These are phyloP conservation scores for Leishmania tropica DNA, from an alignment of 208 protist species.

Conservation along the genomic window DNA sequence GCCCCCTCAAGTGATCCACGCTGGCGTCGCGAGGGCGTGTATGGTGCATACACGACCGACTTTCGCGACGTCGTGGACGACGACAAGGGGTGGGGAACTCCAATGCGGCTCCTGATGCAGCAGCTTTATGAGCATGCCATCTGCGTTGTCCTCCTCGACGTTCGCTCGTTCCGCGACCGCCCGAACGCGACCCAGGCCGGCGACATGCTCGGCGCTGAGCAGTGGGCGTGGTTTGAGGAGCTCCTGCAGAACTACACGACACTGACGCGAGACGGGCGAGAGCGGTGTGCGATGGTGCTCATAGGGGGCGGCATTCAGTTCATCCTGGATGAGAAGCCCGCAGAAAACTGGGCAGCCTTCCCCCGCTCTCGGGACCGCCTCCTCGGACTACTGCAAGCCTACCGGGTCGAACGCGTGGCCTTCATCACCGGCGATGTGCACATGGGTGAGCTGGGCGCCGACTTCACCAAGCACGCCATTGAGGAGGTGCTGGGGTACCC, in stretches of 20 bases:
- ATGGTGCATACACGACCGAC: constrained; percentile 54
- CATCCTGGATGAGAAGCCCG: constrained; percentile 74
- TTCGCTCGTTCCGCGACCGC: constrained; percentile 74
- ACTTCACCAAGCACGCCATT: constrained; percentile 44
- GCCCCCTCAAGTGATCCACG: constrained; percentile 41
- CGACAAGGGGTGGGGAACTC: constrained; percentile 16
- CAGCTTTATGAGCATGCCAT: constrained; percentile 58
- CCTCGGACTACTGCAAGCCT: constrained; percentile 45
- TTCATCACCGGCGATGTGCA: constrained; percentile 89
- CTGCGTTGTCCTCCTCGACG: constrained; percentile 82
- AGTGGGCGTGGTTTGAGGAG: constrained; percentile 84
- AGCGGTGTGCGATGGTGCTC: constrained; percentile 68
- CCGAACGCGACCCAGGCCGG: constrained; percentile 48
- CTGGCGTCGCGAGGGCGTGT: constrained; percentile 67
- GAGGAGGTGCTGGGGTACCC: constrained; percentile 56
- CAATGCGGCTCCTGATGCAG: constrained; percentile 15
- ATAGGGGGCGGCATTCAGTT: constrained; percentile 82
- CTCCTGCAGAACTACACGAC: constrained; percentile 42
- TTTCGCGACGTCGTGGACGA: constrained; percentile 40
- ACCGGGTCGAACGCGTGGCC: constrained; percentile 57
- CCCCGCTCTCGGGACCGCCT: constrained; percentile 59
- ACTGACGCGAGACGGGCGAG: constrained; percentile 4
- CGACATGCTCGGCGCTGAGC: constrained; percentile 78
- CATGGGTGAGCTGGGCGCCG: constrained; percentile 76
- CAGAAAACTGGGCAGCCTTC: constrained; percentile 81